phyloP scores from a whole-genome alignment of 2,329 filamentous ascomycete genomes.

The Bipolaris victoriae region DNA sequence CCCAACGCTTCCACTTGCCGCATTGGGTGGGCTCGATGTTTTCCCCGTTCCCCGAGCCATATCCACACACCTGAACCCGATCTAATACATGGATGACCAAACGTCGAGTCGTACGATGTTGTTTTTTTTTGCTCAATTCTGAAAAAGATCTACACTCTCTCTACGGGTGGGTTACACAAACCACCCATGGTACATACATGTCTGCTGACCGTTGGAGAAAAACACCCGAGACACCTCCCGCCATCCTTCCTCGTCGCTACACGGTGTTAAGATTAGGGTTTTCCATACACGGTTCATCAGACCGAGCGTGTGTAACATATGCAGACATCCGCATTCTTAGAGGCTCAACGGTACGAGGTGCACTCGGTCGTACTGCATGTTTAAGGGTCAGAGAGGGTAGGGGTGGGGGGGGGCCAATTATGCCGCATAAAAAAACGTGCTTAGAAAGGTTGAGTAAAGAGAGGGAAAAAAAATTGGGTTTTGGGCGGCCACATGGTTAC shows the following conservation, averaged over 20 bases:
- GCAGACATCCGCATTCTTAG: too few relatives aligned
- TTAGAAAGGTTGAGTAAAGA: too few relatives aligned
- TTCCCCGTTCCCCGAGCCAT: conserved; percentile 2
- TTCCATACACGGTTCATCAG: background rate
- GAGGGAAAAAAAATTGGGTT: too few relatives aligned
- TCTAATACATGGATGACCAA: background rate
- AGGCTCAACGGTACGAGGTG: too few relatives aligned
- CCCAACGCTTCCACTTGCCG: background rate
- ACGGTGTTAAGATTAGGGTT: background rate
- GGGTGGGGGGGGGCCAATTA: too few relatives aligned
- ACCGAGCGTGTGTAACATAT: too few relatives aligned
- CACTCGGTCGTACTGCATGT: too few relatives aligned
- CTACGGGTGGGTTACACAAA: background rate
- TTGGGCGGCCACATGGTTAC: too few relatives aligned
- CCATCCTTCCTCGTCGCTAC: background rate
- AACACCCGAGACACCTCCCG: background rate
- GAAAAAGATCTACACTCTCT: background rate
- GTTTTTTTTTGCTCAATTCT: background rate
- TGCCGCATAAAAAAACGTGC: too few relatives aligned
- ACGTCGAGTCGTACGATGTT: background rate
- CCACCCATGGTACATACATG: background rate
- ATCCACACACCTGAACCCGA: background rate
- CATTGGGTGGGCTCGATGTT: background rate
- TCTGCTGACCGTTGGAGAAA: background rate
- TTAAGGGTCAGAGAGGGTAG: too few relatives aligned